Conservation (phyloP, 768 basidiomycete genomes). For the Pleurotus djamor region DNA sequence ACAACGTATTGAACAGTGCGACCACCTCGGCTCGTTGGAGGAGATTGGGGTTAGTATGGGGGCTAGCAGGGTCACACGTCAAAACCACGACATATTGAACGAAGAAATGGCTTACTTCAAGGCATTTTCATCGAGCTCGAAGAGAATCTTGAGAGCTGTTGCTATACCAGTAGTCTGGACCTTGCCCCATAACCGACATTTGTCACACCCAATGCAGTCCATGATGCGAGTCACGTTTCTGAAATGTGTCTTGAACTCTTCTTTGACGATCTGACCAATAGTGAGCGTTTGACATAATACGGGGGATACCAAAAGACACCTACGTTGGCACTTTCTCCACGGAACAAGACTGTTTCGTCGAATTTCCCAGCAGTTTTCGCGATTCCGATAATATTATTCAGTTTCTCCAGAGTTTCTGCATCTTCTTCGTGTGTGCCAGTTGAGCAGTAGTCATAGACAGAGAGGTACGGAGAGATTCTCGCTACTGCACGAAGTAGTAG, state of each 20-base stretch:
- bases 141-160: conserved; percentile 93
- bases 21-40: conserved; percentile 93
- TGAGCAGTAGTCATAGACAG: conserved; percentile 87
- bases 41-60: conserved; percentile 71
- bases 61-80: too few species aligned
- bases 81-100: too few species aligned
- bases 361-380: conserved; percentile 76
- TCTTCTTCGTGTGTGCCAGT: conserved; percentile 68
- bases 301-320: conserved; percentile 13
- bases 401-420: conserved; percentile 49
- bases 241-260: conserved; percentile 97
- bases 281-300: neutral
- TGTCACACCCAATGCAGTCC: conserved; percentile 99
- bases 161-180: conserved; percentile 93
- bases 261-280: conserved; percentile 75
- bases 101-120: conserved; percentile 69
- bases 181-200: conserved; percentile 98
- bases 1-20: conserved; percentile 90
- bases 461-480: conserved; percentile 84
- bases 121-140: conserved; percentile 90
- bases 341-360: conserved; percentile 85
- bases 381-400: conserved; percentile 62
- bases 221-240: conserved; percentile 96
- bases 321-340: conserved; percentile 85
- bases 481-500: conserved; percentile 89